phyloP scores from a whole-genome alignment of 495 filamentous ascomycete genomes.

The Neurospora sp. region DNA sequence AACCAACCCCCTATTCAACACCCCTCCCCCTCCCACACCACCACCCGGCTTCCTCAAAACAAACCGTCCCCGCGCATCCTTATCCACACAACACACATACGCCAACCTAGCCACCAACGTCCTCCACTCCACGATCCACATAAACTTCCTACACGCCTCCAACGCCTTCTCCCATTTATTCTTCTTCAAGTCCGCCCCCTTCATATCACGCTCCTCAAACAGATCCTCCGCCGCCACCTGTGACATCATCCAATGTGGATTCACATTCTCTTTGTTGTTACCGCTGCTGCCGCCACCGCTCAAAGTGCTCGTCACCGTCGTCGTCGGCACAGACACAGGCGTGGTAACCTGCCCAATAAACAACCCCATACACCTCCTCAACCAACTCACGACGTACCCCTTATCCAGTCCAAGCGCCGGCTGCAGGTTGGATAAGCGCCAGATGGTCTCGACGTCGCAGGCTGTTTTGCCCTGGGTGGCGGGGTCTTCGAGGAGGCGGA shows the following conservation, averaged over 20 bases:
- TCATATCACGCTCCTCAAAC: neutral
- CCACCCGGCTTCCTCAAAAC: conserved; percentile 4
- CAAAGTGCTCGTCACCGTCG: neutral
- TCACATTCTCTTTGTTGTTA: neutral
- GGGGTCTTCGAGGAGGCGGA: neutral
- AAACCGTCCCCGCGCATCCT: neutral
- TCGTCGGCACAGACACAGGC: neutral
- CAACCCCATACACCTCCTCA: neutral
- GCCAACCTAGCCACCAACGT: neutral
- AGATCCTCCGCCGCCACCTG: neutral
- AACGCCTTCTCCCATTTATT: conserved; percentile 2
- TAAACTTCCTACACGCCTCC: conserved; percentile 1
- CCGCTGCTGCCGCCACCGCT: neutral
- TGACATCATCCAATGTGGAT: neutral
- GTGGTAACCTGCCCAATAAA: neutral
- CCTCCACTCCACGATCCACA: neutral
- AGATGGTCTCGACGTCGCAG: neutral
- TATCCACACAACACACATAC: conserved; percentile 4
- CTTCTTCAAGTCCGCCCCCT: neutral
- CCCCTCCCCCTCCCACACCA: neutral
- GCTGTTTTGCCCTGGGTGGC: neutral
- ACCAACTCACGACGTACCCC: neutral
- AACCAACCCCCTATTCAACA: neutral
- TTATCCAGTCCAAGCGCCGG: neutral
- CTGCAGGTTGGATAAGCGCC: neutral